A percentile compares a stretch with the other conserved stretches of the same genome.
These are phyloP conservation scores for Pistacia vera DNA, from an alignment of 345 rosid species.

Conservation along the genomic window DNA sequence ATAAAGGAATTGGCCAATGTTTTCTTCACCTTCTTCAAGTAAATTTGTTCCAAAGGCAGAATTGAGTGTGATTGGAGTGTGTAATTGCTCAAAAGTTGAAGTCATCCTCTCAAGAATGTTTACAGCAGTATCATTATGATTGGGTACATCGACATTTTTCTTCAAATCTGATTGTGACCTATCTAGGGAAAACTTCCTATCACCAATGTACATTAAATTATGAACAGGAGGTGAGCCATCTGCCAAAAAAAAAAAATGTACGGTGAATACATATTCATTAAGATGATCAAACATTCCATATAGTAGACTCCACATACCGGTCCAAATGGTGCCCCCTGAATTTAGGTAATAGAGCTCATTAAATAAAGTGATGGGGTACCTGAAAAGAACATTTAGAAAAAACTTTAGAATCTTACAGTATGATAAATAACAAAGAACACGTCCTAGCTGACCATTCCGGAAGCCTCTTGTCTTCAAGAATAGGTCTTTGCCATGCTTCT, in stretches of 20 bases:
- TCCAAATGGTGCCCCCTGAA: conserved; percentile 92
- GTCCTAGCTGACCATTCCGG: neutral
- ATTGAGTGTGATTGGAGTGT: conserved; percentile 57
- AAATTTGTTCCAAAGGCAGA: conserved; percentile 89
- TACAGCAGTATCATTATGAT: conserved; percentile 49
- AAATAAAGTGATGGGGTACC: conserved; percentile 87
- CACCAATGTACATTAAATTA: conserved; percentile 61
- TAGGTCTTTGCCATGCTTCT: no score
- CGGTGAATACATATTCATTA: neutral
- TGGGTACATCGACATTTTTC: conserved; percentile 25
- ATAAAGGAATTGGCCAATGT: conserved; percentile 91
- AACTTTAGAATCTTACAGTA: conserved; percentile 9
- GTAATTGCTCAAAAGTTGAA: conserved; percentile 59
- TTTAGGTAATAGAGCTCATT: conserved; percentile 96
- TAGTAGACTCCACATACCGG: conserved; percentile 46
- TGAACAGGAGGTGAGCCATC: conserved; percentile 82
- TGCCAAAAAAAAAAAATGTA: conserved; percentile 24
- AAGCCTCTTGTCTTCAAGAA: no score
- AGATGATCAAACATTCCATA: neutral
- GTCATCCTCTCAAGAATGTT: conserved; percentile 77
- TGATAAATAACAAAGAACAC: conserved; percentile 8
- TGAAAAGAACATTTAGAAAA: conserved; percentile 26
- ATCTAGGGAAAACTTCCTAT: conserved; percentile 77
- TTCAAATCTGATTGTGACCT: conserved; percentile 43
- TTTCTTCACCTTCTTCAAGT: conserved; percentile 90